phyloP scores from a whole-genome alignment of 2,329 filamentous ascomycete genomes.

The Colletotrichum tanaceti region DNA sequence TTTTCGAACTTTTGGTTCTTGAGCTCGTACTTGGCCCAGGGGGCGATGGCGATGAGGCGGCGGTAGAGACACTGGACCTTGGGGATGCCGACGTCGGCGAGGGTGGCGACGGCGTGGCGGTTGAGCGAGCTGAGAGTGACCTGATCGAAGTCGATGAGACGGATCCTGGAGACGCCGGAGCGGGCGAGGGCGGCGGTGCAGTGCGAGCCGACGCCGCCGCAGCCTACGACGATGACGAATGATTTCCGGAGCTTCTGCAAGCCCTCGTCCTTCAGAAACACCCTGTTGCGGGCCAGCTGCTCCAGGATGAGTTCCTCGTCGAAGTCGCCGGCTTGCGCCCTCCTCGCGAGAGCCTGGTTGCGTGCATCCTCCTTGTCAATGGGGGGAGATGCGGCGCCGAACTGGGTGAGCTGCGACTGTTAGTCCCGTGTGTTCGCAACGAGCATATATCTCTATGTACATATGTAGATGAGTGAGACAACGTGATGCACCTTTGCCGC shows the following conservation, averaged over 20 bases:
- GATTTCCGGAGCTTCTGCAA: constrained; percentile 81
- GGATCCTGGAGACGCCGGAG: constrained; percentile 87
- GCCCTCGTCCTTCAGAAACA: constrained; percentile 87
- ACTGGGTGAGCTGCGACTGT: constrained; percentile 67
- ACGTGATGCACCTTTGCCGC: constrained; percentile 47
- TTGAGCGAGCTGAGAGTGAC: constrained; percentile 95
- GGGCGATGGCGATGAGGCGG: constrained; percentile 85
- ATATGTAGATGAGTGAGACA: background rate
- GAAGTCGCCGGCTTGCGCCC: constrained; percentile 72
- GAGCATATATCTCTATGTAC: background rate
- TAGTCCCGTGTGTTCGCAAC: constrained; percentile 31
- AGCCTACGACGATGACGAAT: constrained; percentile 91
- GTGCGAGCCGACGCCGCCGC: constrained; percentile 95
- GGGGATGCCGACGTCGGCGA: constrained; percentile 91
- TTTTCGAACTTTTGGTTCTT: constrained; percentile 85
- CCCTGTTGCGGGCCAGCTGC: constrained; percentile 91
- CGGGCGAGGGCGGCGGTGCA: constrained; percentile 86
- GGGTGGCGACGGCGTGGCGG: constrained; percentile 92
- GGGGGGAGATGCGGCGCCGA: constrained; percentile 63
- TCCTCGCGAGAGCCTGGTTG: constrained; percentile 67
- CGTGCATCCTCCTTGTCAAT: constrained; percentile 71
- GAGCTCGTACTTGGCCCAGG: constrained; percentile 92
- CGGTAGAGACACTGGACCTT: constrained; percentile 89
- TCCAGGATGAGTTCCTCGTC: constrained; percentile 89
- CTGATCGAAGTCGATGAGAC: constrained; percentile 97